Conservation (phyloP, 1,284 basidiomycete genomes). For the Pholiota adiposa region DNA sequence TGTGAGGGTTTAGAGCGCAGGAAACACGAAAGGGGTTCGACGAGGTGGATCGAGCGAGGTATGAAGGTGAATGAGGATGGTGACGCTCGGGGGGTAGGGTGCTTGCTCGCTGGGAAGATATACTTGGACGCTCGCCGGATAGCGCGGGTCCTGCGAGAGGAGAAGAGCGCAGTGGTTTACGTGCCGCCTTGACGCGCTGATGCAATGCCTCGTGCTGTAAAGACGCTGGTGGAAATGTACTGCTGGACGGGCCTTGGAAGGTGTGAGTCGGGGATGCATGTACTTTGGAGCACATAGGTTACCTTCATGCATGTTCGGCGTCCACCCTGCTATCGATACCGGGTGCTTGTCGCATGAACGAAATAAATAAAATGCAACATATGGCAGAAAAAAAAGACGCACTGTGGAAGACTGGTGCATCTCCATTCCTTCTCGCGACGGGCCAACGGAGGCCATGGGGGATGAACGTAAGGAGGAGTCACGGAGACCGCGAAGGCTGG, state of each 20-base stretch:
- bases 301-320: neutral
- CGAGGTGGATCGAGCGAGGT: neutral
- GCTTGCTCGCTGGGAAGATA: neutral
- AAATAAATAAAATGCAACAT: neutral
- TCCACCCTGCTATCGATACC: neutral
- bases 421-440: neutral
- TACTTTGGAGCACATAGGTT: neutral
- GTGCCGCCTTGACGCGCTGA: constrained; percentile 5
- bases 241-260: neutral
- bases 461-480: constrained; percentile 1
- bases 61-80: neutral
- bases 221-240: neutral
- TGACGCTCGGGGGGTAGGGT: neutral
- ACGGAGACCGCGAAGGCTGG: neutral
- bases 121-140: constrained; percentile 14
- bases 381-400: neutral
- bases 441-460: neutral
- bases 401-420: neutral
- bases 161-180: constrained; percentile 40
- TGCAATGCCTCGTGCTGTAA: neutral
- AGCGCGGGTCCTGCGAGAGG: constrained; percentile 41
- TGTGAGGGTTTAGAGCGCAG: constrained; percentile 15
- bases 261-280: neutral
- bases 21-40: constrained; percentile 1
- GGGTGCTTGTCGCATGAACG: neutral